These are phyloP conservation scores for Dipteronia dyeriana DNA, from an alignment of 345 rosid species.

Conservation along the genomic window DNA sequence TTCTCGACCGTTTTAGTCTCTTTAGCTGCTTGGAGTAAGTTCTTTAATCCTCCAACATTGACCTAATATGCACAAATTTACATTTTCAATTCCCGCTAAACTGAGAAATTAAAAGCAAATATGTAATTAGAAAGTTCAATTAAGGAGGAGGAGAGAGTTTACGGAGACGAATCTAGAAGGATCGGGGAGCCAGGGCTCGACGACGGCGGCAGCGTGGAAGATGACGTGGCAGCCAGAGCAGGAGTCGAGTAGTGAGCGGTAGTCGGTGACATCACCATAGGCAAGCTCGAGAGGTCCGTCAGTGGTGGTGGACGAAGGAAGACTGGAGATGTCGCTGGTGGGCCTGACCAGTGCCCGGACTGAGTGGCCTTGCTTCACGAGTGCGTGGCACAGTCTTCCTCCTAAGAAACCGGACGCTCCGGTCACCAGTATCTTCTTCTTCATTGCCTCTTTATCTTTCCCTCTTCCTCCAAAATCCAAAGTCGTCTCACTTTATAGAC, in stretches of 20 bases:
- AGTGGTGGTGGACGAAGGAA: conserved; percentile 39
- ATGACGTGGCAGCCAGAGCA: conserved; percentile 68
- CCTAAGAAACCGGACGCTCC: conserved; percentile 90
- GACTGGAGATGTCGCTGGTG: conserved; percentile 69
- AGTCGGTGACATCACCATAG: conserved; percentile 85
- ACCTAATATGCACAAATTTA: conserved; percentile 40
- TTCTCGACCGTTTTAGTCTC: conserved; percentile 57
- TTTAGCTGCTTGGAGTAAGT: conserved; percentile 60
- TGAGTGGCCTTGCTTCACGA: conserved; percentile 56
- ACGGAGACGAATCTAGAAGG: conserved; percentile 73
- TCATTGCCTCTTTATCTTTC: not conserved
- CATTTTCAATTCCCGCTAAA: not conserved
- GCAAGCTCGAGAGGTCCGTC: conserved; percentile 49
- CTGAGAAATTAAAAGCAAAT: too few relatives aligned
- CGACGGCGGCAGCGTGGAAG: conserved; percentile 86
- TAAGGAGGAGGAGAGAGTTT: conserved; percentile 18
- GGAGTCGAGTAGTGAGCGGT: conserved; percentile 54
- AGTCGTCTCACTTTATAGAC: too few relatives aligned
- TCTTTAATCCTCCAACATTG: conserved; percentile 84
- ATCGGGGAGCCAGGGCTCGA: conserved; percentile 94
- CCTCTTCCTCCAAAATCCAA: not conserved
- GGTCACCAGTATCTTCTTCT: conserved; percentile 76
- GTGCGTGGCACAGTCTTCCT: conserved; percentile 71
- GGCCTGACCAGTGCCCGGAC: conserved; percentile 84
- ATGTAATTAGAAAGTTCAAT: not conserved